Conservation (phyloP, 208 protist genomes). For the Trichomonas vaginalis region DNA sequence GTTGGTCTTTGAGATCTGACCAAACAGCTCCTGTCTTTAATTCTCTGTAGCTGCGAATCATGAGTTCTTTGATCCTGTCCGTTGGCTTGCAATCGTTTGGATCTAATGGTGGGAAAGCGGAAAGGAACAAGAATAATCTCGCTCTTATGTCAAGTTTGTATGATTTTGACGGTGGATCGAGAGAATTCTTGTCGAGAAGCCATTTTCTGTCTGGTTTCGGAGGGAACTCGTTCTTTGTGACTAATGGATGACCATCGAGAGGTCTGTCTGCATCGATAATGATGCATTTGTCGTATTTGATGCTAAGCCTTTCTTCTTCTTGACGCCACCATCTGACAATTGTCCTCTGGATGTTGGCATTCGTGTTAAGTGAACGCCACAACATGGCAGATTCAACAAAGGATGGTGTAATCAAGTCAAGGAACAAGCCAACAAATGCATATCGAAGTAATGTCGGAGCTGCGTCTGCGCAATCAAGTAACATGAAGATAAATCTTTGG, state of each 20-base stretch:
- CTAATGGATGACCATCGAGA: background rate
- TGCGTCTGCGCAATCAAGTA: background rate
- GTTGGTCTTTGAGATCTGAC: background rate
- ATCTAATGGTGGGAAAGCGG: background rate
- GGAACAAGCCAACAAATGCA: background rate
- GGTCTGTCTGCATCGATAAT: background rate
- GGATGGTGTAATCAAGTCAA: background rate
- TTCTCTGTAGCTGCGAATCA: slow-evolving; percentile 2
- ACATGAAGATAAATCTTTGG: background rate
- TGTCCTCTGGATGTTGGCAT: background rate
- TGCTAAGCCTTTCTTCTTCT: slow-evolving; percentile 5
- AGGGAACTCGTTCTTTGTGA: background rate
- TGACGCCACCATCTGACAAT: background rate
- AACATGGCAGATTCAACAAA: background rate
- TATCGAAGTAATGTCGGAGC: background rate
- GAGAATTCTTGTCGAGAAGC: background rate
- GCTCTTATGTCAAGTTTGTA: background rate
- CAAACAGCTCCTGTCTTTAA: background rate
- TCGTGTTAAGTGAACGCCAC: background rate
- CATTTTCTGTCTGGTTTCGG: background rate
- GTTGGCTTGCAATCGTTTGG: background rate
- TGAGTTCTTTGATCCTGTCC: background rate
- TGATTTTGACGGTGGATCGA: background rate
- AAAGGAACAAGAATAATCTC: background rate
- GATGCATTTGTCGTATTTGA: background rate